Conservation (phyloP, 805 yeast genomes). For the Yarrowia sp. region DNA sequence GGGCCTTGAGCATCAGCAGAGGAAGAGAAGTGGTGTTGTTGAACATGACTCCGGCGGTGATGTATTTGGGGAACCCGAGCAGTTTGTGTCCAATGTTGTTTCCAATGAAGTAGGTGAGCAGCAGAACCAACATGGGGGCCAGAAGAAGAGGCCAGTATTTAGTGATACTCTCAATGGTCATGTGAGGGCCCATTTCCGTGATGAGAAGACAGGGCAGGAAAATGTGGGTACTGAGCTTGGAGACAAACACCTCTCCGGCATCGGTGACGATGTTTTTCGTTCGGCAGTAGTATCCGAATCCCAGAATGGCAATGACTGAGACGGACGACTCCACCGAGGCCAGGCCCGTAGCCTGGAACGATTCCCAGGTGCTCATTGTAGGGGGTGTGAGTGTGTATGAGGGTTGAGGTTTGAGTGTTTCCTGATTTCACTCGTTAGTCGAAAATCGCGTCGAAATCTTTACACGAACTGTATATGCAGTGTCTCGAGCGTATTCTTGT, state of each 20-base stretch:
- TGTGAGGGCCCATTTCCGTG: conserved; percentile 30
- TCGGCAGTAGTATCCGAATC: conserved; percentile 27
- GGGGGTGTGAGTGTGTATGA: not conserved
- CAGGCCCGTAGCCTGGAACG: conserved; percentile 8
- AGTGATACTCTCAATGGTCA: conserved; percentile 27
- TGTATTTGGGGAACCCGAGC: conserved; percentile 26
- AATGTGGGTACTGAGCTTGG: conserved; percentile 28
- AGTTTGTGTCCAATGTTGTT: conserved; percentile 21
- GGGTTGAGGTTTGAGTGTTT: not conserved
- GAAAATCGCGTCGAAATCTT: not conserved
- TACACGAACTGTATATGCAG: not conserved
- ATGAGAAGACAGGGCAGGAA: conserved; percentile 29
- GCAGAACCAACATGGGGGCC: conserved; percentile 25
- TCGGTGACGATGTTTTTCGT: conserved; percentile 21
- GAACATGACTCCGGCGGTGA: conserved; percentile 31
- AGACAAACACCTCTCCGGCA: conserved; percentile 25
- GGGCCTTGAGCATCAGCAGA: conserved; percentile 27
- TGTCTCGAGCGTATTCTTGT: not conserved
- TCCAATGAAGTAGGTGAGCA: conserved; percentile 26
- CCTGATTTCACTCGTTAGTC: not conserved
- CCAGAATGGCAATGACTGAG: conserved; percentile 29
- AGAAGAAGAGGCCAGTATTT: conserved; percentile 29
- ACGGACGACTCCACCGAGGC: conserved; percentile 28
- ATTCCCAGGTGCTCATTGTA: conserved; percentile 12
- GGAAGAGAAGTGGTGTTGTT: conserved; percentile 31